These are phyloP conservation scores for Meyerozyma athensensis DNA, from an alignment of 1,139 yeast species.

Conservation along the genomic window DNA sequence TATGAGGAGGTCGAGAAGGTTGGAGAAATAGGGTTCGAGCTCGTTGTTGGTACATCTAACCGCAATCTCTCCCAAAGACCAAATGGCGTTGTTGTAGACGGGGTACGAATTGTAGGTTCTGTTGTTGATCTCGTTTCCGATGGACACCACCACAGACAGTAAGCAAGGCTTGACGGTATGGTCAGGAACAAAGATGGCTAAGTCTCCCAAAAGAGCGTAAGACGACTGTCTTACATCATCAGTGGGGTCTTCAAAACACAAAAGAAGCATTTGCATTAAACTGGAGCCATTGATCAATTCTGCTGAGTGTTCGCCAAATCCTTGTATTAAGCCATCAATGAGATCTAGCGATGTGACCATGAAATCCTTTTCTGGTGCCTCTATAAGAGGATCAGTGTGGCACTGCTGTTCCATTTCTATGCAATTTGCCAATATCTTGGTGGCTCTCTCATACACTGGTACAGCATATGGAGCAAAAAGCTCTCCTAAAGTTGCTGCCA, in stretches of 20 bases:
- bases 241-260: slow-evolving; percentile 70
- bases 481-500: slow-evolving; percentile 83
- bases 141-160: slow-evolving; percentile 53
- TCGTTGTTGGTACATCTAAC: slow-evolving; percentile 50
- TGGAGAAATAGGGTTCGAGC: slow-evolving; percentile 56
- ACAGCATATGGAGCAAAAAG: slow-evolving; percentile 85
- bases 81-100: slow-evolving; percentile 82
- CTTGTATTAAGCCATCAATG: slow-evolving; percentile 89
- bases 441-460: slow-evolving; percentile 80
- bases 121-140: slow-evolving; percentile 64
- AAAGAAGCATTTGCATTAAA: slow-evolving; percentile 59
- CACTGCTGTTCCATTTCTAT: slow-evolving; percentile 64
- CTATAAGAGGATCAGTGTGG: slow-evolving; percentile 61
- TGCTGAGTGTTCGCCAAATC: slow-evolving; percentile 62
- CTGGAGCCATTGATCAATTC: slow-evolving; percentile 48
- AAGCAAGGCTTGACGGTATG: slow-evolving; percentile 52
- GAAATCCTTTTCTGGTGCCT: slow-evolving; percentile 86
- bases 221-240: slow-evolving; percentile 91
- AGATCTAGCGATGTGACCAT: slow-evolving; percentile 84
- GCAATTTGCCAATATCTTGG: slow-evolving; percentile 62
- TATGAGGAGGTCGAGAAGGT: slow-evolving; percentile 57
- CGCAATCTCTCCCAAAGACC: slow-evolving; percentile 89
- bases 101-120: slow-evolving; percentile 50
- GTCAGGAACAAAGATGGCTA: slow-evolving; percentile 61
- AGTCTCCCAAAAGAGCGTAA: slow-evolving; percentile 86